Evolutionary conservation across 78 protist genomes (phyloP), one percentile per base, ranked within the genome.

Genomic region (Acrasis kona): DNA sequence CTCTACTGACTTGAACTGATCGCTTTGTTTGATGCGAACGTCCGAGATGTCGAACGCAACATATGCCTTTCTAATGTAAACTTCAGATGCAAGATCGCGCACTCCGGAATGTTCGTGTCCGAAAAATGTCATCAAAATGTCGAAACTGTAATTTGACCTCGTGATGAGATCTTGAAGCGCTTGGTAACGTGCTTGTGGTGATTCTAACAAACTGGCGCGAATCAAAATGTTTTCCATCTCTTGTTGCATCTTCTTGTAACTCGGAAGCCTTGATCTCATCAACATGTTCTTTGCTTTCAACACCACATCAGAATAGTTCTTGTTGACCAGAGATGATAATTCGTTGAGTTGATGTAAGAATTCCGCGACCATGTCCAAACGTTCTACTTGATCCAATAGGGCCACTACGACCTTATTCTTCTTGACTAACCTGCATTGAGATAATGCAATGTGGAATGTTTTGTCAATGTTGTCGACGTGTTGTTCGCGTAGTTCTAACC

Each of bases 41-140:
- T n/a, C 19, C 19, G 19, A n/a, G 19, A n/a, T 50, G 19, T 50
- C 61, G 19, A 50, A 50, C 19, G 61, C 34, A n/a, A 50, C 19
- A 50, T 50, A 50, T 50, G 61, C 61, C n/a, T 19, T 19, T 19
- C 71, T 19, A 19, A 67, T 28, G 19, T 67, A 67, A 19, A 67
- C 71, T 67, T 67, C 71, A 67, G 19, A 31, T 19, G 71, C 71
- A 67, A 67, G n/a, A 31, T 19, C 19, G 19, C 71, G 19, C 19
- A 67, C 28, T 30, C 28, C n/a, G n/a, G 28, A 19, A 19, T 67
- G 66, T 19, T 19, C 71, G 19, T 67, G 71, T 30, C 19, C 28
- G 19, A 67, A 67, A 67, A 67, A 67, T 19, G 71, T 19, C 71
- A 67, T 30, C 28, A 67, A 67, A 67, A 19, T 30, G 12, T 67